A percentile compares a stretch with the other conserved stretches of the same genome.
Conservation (phyloP, 345 rosid species). For the Arabis hirsuta region DNA sequence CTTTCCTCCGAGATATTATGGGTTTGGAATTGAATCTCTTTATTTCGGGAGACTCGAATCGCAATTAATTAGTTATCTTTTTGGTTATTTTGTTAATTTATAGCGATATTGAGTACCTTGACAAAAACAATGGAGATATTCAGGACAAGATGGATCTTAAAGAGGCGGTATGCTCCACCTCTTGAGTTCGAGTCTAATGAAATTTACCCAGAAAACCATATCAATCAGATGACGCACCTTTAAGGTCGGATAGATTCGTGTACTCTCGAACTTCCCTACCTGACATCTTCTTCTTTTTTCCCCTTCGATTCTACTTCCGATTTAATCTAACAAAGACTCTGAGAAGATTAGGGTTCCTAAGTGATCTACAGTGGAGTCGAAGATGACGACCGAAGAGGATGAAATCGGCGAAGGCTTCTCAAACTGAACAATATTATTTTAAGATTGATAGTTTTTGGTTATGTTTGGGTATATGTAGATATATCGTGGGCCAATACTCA, state of each 20-base stretch:
- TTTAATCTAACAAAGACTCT: neutral
- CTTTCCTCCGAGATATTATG: no score
- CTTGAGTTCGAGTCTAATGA: no score
- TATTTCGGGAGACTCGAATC: no score
- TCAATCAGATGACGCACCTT: slow-evolving; percentile 52
- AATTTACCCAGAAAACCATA: neutral
- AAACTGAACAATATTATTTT: no score
- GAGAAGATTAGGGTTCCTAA: slow-evolving; percentile 29
- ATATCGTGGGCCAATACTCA: neutral
- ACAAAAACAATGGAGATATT: no score
- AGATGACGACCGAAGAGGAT: slow-evolving; percentile 28
- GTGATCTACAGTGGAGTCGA: slow-evolving; percentile 17
- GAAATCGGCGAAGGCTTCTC: neutral
- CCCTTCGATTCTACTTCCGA: neutral
- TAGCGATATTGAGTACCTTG: no score
- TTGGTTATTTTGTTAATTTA: no score
- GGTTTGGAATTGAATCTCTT: no score
- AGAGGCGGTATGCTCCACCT: no score
- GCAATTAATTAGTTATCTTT: no score
- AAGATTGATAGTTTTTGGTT: neutral
- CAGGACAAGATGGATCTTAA: no score
- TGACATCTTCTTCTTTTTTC: slow-evolving; percentile 58
- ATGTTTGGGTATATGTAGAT: neutral
- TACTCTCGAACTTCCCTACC: slow-evolving; percentile 97
- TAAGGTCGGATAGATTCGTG: slow-evolving; percentile 94